Evolutionary conservation across 1,139 yeast genomes (phyloP).

Genomic region (Pichia sp.): DNA sequence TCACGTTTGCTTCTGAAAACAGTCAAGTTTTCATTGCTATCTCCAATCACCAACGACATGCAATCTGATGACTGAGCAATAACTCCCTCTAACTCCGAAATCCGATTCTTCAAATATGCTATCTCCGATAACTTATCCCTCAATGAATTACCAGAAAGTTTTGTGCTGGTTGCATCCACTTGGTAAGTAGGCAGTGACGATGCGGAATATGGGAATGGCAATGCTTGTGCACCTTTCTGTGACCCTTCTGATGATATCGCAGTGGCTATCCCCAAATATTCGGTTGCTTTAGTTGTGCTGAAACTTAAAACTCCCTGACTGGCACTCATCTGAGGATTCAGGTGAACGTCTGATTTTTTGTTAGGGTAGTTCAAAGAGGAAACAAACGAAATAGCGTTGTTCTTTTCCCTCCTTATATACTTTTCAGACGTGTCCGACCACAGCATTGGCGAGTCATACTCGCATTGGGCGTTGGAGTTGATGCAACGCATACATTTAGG

Average conservation of each 20-base stretch:
- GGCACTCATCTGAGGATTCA: not conserved
- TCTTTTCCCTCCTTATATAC: not conserved
- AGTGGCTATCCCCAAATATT: not conserved
- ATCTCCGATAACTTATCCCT: conserved; percentile 4
- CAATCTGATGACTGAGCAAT: conserved; percentile 15
- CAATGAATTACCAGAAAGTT: not conserved
- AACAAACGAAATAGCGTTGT: conserved; percentile 2
- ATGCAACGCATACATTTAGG: conserved; percentile 29
- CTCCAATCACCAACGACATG: conserved; percentile 22
- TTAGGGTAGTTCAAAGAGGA: conserved; percentile 3
- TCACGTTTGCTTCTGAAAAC: conserved; percentile 23
- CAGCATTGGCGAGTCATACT: conserved; percentile 28
- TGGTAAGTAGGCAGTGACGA: too few relatives aligned
- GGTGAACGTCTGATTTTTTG: not conserved
- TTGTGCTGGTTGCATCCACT: not conserved
- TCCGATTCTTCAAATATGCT: conserved; percentile 12
- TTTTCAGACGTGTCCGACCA: conserved; percentile 19
- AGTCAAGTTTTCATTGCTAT: conserved; percentile 14
- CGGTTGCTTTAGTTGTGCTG: not conserved
- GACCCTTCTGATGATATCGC: not conserved
- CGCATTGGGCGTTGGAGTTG: conserved; percentile 22
- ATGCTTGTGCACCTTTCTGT: not conserved
- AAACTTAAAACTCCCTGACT: not conserved
- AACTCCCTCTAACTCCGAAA: conserved; percentile 2
- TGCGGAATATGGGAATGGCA: too few relatives aligned